Conservation (phyloP, 257 asterid species). For the Lavandula angustifolia region DNA sequence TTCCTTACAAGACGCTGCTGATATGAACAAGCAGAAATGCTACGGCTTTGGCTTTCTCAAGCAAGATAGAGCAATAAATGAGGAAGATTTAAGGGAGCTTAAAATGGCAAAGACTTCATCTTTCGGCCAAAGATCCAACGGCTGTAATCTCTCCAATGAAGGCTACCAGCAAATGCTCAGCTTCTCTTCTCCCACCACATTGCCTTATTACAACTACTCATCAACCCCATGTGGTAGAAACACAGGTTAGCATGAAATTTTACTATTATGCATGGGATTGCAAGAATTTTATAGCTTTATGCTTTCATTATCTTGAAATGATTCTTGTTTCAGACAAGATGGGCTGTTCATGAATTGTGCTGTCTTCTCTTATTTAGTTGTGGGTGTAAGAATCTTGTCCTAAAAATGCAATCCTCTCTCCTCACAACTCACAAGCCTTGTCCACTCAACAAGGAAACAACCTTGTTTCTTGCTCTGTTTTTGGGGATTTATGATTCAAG, state of each 20-base stretch:
- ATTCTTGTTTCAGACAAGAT: not conserved
- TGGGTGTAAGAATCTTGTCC: too few relatives aligned
- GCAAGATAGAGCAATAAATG: conserved; percentile 53
- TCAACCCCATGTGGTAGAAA: conserved; percentile 42
- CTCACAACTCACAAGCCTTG: too few relatives aligned
- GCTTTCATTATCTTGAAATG: not conserved
- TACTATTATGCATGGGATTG: not conserved
- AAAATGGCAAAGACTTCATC: conserved; percentile 51
- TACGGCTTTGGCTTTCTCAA: conserved; percentile 63
- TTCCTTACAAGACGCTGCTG: conserved; percentile 19
- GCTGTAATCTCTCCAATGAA: conserved; percentile 29
- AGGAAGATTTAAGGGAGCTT: conserved; percentile 56
- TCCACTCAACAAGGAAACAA: too few relatives aligned
- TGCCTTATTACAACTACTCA: conserved; percentile 50
- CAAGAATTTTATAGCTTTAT: too few relatives aligned
- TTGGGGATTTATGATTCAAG: not conserved
- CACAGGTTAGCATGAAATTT: conserved; percentile 35
- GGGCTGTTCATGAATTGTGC: not conserved
- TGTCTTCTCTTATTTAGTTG: too few relatives aligned
- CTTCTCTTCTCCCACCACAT: conserved; percentile 63
- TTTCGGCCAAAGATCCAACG: conserved; percentile 47
- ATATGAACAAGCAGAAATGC: conserved; percentile 41
- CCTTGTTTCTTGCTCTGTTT: not conserved
- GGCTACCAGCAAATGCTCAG: conserved; percentile 84
- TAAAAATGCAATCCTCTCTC: too few relatives aligned